Evolutionary conservation across 495 filamentous ascomycete species (phyloP), one percentile per base, ranked within the genome.

Genomic region (Niebla homalea): DNA sequence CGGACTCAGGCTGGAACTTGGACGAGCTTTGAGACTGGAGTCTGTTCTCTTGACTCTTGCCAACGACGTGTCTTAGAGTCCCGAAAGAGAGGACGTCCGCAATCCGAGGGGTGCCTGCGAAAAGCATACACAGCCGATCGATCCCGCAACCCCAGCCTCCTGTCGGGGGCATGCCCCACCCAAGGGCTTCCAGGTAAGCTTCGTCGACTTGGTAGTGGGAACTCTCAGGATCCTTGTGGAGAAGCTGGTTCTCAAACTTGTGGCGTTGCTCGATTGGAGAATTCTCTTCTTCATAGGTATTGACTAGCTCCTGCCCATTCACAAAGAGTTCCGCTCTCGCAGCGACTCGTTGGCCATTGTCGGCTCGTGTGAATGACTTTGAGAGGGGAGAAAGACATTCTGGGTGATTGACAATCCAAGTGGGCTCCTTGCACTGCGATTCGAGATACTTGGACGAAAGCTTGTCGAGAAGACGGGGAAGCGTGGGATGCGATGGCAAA

Each of bases 211-310:
- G 64, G 2, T 63, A 60, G 43, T 70, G 68, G 41, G 64, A 60
- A 21, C 66, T 63, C 21, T 58, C 60, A 11, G 60, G 63, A 43
- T 63, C 62, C 51, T 61, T 63, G 35, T 57, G 75, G 23, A 66
- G 62, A 3, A 77, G 52, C 58, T 85, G 82, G 51, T 76, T 70
- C 50, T 73, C 64, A 48, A 98, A 90, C 63, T 97, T 98, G 46
- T 79, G 71, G 20, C 87, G 73, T 64, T 98, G 92, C 51, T 83
- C 85, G 25, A 80, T 80, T 0, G 92, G 93, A 40, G 85, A 85
- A 65, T 97, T 98, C 66, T 98, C 92, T 67, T 98, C 92, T 67
- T 98, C 92, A 69, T 98, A 98, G 59, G 84, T 87, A 63, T 98
- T 98, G 8, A 90, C 85, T 29, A 94, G 67, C 59, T 98, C 92